Percentiles rank a stretch among this genome's conserved stretches.
These are phyloP conservation scores for Solanum habrochaites DNA, from an alignment of 257 asterid genomes.

Conservation along the genomic window DNA sequence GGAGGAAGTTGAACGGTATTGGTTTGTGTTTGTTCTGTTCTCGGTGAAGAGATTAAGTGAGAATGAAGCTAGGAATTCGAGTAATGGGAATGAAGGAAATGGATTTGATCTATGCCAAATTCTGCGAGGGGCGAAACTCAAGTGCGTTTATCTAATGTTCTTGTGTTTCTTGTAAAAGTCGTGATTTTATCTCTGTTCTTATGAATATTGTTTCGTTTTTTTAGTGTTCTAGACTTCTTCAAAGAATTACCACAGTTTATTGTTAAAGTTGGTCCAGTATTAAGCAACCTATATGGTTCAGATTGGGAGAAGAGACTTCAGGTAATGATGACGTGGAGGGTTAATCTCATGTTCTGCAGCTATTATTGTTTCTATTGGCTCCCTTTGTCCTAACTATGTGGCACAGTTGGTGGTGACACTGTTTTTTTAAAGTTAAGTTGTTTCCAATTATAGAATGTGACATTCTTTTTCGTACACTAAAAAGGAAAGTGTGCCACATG, in stretches of 20 bases:
- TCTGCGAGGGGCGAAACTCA: slow-evolving; percentile 59
- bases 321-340: slow-evolving; percentile 32
- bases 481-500: background rate
- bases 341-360: slow-evolving; percentile 1
- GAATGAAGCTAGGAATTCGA: slow-evolving; percentile 9
- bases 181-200: background rate
- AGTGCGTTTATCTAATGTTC: slow-evolving; percentile 25
- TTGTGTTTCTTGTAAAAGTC: background rate
- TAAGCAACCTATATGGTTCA: slow-evolving; percentile 51
- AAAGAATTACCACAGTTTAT: slow-evolving; percentile 76
- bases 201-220: background rate
- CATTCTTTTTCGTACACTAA: background rate
- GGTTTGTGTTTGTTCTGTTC: slow-evolving; percentile 78
- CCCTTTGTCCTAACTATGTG: background rate
- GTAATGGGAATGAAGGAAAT: slow-evolving; percentile 24
- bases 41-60: slow-evolving; percentile 46
- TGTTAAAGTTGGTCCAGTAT: slow-evolving; percentile 64
- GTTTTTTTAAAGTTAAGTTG: background rate
- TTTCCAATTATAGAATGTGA: background rate
- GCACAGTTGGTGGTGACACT: background rate
- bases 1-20: slow-evolving; percentile 81
- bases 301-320: slow-evolving; percentile 91
- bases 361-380: background rate
- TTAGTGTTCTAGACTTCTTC: slow-evolving; percentile 71
- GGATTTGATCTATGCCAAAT: slow-evolving; percentile 62